Evolutionary conservation across 2,329 filamentous ascomycete genomes (phyloP), one percentile per base, ranked within the genome.

Genomic region (Ceratocystis eucalypticola): DNA sequence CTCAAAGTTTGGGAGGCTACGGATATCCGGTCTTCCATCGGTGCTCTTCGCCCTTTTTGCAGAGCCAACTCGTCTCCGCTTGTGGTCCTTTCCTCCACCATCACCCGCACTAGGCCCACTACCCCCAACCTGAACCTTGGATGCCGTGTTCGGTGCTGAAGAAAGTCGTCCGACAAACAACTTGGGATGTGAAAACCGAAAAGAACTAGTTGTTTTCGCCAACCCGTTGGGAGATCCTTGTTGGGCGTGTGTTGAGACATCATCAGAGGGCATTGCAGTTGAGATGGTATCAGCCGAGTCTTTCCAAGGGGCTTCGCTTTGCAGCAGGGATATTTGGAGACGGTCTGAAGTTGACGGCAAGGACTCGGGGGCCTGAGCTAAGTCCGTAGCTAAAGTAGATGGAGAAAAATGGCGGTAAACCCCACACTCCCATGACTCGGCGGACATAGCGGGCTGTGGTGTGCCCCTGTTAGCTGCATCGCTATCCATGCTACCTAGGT

Each of bases 1-100:
- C 17, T 65, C 48, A 48, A 63, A 68, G n/a, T 68, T 61, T 20
- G 64, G 66, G 17, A 65, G 30, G 57, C 59, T 59, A n/a, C 66
- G 66, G 37, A 68, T 68, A 57, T 68, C 61, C 41, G 48, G 44
- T 20, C 64, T 62, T 6, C 61, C 48, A 22, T 64, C 64, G 5
- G 22, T 55, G 10, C 44, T 59, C 59, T 61, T 67, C n/a, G 25
- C 62, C 15, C 57, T 55, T 53, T 55, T 45, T 3, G 15, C 41
- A 17, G 44, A 5, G 28, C 30, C 1, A 8, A 37, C 12, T 45
- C 50, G 25, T 48, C 25, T 61, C 15, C 41, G 62, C 62, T 62
- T 67, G 41, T 41, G 15, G 22, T 30, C 25, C 55, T n/a, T 61
- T 28, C 30, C 59, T 41, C 25, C n/a, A n/a, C 12, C 28, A 22